Conservation (phyloP, 306 rosid species). For the Acmispon strigosus region DNA sequence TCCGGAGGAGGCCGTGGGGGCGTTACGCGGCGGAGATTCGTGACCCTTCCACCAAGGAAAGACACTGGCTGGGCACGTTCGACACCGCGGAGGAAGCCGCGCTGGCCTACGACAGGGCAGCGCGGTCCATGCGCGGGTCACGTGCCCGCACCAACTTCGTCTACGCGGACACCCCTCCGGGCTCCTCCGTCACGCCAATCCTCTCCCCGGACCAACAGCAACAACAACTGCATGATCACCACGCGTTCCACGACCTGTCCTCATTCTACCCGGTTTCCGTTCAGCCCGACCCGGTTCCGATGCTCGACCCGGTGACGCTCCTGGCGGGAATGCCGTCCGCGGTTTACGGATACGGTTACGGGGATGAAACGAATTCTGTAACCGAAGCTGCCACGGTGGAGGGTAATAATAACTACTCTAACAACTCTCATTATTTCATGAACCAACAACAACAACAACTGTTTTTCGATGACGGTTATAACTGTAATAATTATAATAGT, state of each 20-base stretch:
- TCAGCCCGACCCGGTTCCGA: neutral
- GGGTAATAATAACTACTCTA: neutral
- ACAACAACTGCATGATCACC: neutral
- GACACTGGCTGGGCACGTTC: slow-evolving; percentile 54
- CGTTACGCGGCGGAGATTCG: slow-evolving; percentile 52
- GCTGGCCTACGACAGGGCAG: slow-evolving; percentile 46
- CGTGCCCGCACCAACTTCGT: slow-evolving; percentile 55
- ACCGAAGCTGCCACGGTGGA: neutral
- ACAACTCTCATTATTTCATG: neutral
- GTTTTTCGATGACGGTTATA: neutral
- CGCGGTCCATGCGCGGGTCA: slow-evolving; percentile 54
- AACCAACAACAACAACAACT: neutral
- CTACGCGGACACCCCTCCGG: slow-evolving; percentile 41
- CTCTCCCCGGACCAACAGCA: slow-evolving; percentile 35
- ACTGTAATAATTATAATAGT: neutral
- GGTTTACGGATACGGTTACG: neutral
- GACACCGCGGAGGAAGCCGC: slow-evolving; percentile 63
- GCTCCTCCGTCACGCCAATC: slow-evolving; percentile 44
- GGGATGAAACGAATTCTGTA: neutral
- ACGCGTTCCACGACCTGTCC: slow-evolving; percentile 7
- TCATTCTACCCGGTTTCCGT: neutral
- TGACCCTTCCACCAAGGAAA: slow-evolving; percentile 48
- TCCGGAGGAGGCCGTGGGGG: slow-evolving; percentile 55
- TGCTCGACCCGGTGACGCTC: neutral
- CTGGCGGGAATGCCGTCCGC: neutral